Conservation (phyloP, 148 eudicot species). For the Diospyros kaki region DNA sequence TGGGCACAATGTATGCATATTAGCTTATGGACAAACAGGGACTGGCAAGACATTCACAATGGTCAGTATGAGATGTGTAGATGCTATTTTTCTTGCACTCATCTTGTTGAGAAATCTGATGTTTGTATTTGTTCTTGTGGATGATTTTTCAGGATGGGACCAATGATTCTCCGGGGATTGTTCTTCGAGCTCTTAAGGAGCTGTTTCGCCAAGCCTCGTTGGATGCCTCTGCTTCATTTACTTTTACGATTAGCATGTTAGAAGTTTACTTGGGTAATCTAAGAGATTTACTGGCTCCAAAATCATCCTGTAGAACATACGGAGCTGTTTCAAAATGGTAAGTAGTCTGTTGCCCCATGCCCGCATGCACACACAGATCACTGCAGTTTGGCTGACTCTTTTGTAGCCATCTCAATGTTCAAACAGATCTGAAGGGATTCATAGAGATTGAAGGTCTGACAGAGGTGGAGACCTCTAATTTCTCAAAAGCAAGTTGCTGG, state of each 20-base stretch:
- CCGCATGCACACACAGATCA: neutral
- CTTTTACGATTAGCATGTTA: slow-evolving; percentile 71
- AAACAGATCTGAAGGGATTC: slow-evolving; percentile 58
- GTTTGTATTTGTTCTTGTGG: neutral
- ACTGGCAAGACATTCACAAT: slow-evolving; percentile 75
- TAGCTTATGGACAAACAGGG: slow-evolving; percentile 80
- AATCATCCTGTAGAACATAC: slow-evolving; percentile 35
- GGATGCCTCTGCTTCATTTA: slow-evolving; percentile 32
- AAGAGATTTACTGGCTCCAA: slow-evolving; percentile 56
- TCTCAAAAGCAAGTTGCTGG: slow-evolving; percentile 67
- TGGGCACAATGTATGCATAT: slow-evolving; percentile 67
- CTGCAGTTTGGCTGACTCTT: slow-evolving; percentile 12
- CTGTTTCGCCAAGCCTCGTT: slow-evolving; percentile 44
- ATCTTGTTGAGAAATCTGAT: neutral
- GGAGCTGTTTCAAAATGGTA: slow-evolving; percentile 56
- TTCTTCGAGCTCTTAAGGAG: slow-evolving; percentile 53
- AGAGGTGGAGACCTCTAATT: slow-evolving; percentile 50
- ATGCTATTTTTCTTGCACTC: neutral
- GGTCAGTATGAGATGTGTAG: slow-evolving; percentile 31
- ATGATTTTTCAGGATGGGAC: slow-evolving; percentile 49
- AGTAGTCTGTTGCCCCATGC: neutral
- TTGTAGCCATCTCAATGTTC: slow-evolving; percentile 62
- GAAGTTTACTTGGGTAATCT: slow-evolving; percentile 74
- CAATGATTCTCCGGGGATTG: slow-evolving; percentile 46
- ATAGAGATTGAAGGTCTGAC: slow-evolving; percentile 75